phyloP scores from a whole-genome alignment of 805 yeast genomes.

The Yamadazyma kitorensis region DNA sequence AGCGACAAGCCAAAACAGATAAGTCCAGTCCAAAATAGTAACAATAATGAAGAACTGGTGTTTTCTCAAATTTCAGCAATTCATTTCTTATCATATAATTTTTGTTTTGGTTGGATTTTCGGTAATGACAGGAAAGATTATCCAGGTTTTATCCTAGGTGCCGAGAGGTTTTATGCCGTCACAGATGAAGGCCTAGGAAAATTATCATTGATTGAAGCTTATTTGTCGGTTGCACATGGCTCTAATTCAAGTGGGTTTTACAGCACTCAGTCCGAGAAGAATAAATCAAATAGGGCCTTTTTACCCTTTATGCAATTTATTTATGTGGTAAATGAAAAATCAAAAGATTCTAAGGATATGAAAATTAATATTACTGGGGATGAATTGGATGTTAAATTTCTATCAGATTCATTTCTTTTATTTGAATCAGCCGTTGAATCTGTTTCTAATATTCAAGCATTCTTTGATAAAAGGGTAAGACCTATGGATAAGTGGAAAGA shows the following conservation, averaged over 20 bases:
- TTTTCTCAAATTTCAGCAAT: slow-evolving; percentile 40
- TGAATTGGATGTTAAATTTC: slow-evolving; percentile 60
- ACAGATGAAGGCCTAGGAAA: slow-evolving; percentile 63
- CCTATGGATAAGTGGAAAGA: slow-evolving; percentile 15
- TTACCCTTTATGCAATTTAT: slow-evolving; percentile 66
- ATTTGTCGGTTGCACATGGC: slow-evolving; percentile 70
- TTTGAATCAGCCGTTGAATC: slow-evolving; percentile 54
- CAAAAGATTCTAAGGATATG: slow-evolving; percentile 28
- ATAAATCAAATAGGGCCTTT: slow-evolving; percentile 57
- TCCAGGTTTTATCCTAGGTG: slow-evolving; percentile 80
- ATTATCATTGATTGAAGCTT: slow-evolving; percentile 65
- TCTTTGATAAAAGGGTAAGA: slow-evolving; percentile 20
- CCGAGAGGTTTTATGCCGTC: slow-evolving; percentile 66
- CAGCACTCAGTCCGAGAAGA: slow-evolving; percentile 43
- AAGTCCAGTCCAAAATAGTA: neutral
- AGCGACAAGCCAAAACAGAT: neutral
- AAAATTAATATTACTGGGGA: slow-evolving; percentile 62
- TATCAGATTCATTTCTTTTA: slow-evolving; percentile 53
- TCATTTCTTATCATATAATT: slow-evolving; percentile 58
- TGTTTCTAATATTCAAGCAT: slow-evolving; percentile 39
- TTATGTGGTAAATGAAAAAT: slow-evolving; percentile 34
- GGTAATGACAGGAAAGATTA: slow-evolving; percentile 41
- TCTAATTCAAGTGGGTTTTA: slow-evolving; percentile 47
- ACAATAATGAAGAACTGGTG: neutral
- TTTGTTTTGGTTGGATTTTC: slow-evolving; percentile 79